Evolutionary conservation across 2,329 filamentous ascomycete species (phyloP).

Genomic region (Talaromyces atroroseus): DNA sequence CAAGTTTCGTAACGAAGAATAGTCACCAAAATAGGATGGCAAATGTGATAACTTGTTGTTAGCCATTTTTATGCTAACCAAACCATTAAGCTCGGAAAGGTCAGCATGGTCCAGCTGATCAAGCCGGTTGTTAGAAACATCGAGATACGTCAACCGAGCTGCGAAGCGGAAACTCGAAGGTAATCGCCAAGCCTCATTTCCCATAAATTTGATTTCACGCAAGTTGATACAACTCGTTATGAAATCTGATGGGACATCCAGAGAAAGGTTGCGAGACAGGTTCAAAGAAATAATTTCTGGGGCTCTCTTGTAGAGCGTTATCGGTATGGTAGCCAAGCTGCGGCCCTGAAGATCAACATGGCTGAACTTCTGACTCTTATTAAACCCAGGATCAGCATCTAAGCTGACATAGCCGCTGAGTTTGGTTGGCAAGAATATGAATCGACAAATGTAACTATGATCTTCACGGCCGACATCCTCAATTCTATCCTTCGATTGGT

Average conservation of each 20-base stretch:
- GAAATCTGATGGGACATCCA: constrained; percentile 93
- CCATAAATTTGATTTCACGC: constrained; percentile 91
- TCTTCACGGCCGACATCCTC: constrained; percentile 95
- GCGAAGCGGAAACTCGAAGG: constrained; percentile 80
- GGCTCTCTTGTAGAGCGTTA: constrained; percentile 85
- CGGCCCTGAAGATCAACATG: constrained; percentile 87
- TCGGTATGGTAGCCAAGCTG: constrained; percentile 91
- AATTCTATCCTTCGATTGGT: constrained; percentile 76
- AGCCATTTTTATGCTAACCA: constrained; percentile 85
- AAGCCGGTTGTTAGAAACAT: constrained; percentile 89
- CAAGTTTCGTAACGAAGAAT: constrained; percentile 70
- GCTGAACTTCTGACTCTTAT: constrained; percentile 82
- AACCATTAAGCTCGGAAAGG: constrained; percentile 64
- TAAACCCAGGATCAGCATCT: constrained; percentile 71
- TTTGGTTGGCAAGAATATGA: constrained; percentile 86
- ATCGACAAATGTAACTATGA: constrained; percentile 93
- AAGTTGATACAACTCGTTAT: constrained; percentile 88
- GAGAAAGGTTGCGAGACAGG: constrained; percentile 81
- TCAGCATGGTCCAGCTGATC: constrained; percentile 83
- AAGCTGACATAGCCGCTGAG: constrained; percentile 71
- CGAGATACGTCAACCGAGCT: constrained; percentile 74
- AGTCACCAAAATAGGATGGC: constrained; percentile 76
- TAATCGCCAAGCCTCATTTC: constrained; percentile 83
- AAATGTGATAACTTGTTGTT: constrained; percentile 83
- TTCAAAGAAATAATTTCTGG: constrained; percentile 92